These are phyloP conservation scores for Cutaneotrichosporon arboriforme DNA, from an alignment of 1,284 basidiomycete species.

Conservation along the genomic window DNA sequence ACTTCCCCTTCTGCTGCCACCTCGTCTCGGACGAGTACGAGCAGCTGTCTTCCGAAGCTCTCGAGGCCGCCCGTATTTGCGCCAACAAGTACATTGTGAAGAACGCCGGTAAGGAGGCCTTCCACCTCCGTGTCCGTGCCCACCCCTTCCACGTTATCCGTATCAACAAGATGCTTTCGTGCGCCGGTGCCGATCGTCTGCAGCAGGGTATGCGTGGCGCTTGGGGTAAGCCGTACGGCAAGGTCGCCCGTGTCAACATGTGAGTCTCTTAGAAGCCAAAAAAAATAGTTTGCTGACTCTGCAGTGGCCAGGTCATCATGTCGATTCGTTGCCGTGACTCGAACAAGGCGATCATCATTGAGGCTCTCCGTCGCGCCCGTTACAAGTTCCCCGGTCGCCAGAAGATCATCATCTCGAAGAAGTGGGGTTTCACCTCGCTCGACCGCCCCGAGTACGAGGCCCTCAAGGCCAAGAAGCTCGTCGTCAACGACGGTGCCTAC, in stretches of 20 bases:
- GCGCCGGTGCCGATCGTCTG: conserved; percentile 93
- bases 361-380: conserved; percentile 92
- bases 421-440: conserved; percentile 98
- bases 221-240: conserved; percentile 97
- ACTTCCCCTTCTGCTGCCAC: conserved; percentile 95
- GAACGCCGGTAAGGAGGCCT: conserved; percentile 96
- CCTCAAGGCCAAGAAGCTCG: conserved; percentile 82
- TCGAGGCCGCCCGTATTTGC: conserved; percentile 98
- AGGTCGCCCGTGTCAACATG: conserved; percentile 48
- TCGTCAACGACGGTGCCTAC: conserved; percentile 59
- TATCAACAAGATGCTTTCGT: conserved; percentile 99
- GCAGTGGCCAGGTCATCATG: conserved; percentile 91
- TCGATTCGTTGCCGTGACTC: conserved; percentile 89
- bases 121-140: conserved; percentile 95
- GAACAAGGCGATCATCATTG: conserved; percentile 84
- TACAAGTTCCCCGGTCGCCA: conserved; percentile 99
- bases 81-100: conserved; percentile 99
- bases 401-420: conserved; percentile 97
- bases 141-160: conserved; percentile 99
- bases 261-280: conserved; percentile 17
- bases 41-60: conserved; percentile 90
- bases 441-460: conserved; percentile 82
- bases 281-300: neutral
- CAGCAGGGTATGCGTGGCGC: conserved; percentile 99
- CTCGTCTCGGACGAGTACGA: conserved; percentile 98